phyloP scores from a whole-genome alignment of 2,329 filamentous ascomycete genomes.

The Dryadomyces sulphureus region DNA sequence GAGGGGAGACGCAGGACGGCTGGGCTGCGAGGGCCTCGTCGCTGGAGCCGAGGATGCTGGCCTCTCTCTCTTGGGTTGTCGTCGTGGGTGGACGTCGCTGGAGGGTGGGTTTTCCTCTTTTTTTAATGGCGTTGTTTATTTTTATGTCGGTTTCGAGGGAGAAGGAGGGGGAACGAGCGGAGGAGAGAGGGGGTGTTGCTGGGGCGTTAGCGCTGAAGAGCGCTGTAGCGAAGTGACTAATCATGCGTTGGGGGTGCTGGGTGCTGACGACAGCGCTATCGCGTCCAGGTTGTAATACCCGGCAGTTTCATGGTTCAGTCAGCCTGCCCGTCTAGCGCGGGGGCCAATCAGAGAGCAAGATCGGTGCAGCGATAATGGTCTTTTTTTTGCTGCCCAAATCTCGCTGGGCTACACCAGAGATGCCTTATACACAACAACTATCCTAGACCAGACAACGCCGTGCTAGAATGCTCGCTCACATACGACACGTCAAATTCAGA shows the following conservation, averaged over 20 bases:
- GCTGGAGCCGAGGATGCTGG: not conserved
- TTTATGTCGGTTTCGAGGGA: conserved; percentile 1
- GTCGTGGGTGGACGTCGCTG: not conserved
- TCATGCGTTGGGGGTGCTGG: too few species aligned
- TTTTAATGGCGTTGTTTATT: conserved; percentile 2
- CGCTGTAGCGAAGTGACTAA: too few species aligned
- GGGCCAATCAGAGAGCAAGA: not conserved
- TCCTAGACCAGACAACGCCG: too few species aligned
- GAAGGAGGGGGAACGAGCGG: not conserved
- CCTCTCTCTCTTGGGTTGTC: not conserved
- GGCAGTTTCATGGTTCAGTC: not conserved
- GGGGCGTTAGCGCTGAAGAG: too few species aligned
- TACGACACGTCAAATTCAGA: too few species aligned
- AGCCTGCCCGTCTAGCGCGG: not conserved
- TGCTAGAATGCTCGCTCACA: too few species aligned
- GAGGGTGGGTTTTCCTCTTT: not conserved
- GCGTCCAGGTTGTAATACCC: too few species aligned
- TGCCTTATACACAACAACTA: not conserved
- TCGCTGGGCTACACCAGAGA: not conserved
- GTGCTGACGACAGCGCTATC: too few species aligned
- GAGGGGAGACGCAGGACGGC: not conserved
- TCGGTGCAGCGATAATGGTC: not conserved
- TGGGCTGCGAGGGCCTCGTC: not conserved
- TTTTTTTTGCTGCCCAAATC: conserved; percentile 1
- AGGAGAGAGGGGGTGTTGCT: not conserved